phyloP scores from a whole-genome alignment of 768 basidiomycete species.

The Rhodotorula sphaerocarpa region DNA sequence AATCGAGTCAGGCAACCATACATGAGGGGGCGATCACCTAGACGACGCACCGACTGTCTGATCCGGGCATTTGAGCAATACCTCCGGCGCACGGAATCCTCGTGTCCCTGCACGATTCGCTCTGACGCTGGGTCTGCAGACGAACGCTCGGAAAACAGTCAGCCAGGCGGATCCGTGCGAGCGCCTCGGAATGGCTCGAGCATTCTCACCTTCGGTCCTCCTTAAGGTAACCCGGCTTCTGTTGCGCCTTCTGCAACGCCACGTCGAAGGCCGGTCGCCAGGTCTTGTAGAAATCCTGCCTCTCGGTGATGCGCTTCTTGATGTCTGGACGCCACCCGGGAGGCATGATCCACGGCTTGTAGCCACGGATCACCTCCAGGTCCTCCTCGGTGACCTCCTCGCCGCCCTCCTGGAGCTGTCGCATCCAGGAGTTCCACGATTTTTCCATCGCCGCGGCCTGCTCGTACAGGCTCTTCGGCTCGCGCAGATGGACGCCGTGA shows the following conservation, averaged over 20 bases:
- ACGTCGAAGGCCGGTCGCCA: slow-evolving; percentile 31
- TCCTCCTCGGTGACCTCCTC: slow-evolving; percentile 55
- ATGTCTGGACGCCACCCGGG: slow-evolving; percentile 15
- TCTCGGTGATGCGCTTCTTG: slow-evolving; percentile 14
- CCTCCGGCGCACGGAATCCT: slow-evolving; percentile 94
- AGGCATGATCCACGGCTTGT: slow-evolving; percentile 41
- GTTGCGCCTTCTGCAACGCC: slow-evolving; percentile 48
- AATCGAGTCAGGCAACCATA: background rate
- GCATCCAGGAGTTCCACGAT: background rate
- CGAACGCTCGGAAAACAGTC: too few species aligned
- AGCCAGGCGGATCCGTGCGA: too few species aligned
- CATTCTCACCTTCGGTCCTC: slow-evolving; percentile 50
- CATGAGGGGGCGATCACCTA: background rate
- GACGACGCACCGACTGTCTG: slow-evolving; percentile 71
- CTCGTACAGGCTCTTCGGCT: slow-evolving; percentile 23
- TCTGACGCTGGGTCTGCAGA: slow-evolving; percentile 69
- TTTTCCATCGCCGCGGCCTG: slow-evolving; percentile 25
- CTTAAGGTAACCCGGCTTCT: slow-evolving; percentile 62
- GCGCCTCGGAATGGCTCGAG: too few species aligned
- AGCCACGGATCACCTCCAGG: slow-evolving; percentile 54
- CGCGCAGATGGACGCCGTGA: slow-evolving; percentile 22
- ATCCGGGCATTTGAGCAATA: slow-evolving; percentile 83
- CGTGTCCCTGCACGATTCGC: slow-evolving; percentile 94
- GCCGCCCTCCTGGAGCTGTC: background rate
- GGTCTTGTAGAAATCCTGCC: slow-evolving; percentile 21